These are phyloP conservation scores for Scenedesmus sp. DNA, from an alignment of 163 green algal genomes.

Conservation along the genomic window DNA sequence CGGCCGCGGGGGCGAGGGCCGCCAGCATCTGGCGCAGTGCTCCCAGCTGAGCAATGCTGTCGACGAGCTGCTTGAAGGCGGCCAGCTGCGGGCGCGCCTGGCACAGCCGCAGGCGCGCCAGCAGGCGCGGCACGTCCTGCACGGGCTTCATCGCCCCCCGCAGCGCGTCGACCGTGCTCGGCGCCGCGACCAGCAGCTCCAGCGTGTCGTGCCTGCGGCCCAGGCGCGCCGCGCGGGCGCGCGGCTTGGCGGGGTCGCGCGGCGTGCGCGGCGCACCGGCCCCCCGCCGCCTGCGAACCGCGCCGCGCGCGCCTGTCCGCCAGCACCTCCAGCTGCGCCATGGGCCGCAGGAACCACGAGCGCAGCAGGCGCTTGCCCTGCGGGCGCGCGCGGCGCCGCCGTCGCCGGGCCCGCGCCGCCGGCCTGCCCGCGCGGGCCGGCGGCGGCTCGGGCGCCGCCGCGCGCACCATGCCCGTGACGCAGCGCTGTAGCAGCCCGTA, in stretches of 20 bases:
- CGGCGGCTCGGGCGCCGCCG: too few species aligned
- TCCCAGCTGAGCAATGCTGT: conserved; percentile 49
- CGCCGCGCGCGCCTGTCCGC: too few species aligned
- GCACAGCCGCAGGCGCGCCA: conserved; percentile 56
- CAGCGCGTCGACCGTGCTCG: conserved; percentile 49
- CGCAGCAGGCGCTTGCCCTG: conserved; percentile 75
- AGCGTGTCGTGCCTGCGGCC: conserved; percentile 79
- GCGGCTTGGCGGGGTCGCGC: too few species aligned
- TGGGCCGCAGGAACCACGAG: conserved; percentile 83
- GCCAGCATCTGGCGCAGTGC: conserved; percentile 16
- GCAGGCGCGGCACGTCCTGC: conserved; percentile 65
- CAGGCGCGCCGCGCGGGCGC: too few species aligned
- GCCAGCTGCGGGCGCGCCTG: conserved; percentile 58
- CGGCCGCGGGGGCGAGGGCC: conserved; percentile 15
- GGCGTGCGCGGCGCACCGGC: too few species aligned
- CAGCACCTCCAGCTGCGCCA: conserved; percentile 76
- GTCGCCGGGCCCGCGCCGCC: too few species aligned
- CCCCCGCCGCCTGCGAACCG: too few species aligned
- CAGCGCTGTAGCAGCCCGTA: conserved; percentile 83
- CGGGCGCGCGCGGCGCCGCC: too few species aligned
- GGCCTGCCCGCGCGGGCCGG: too few species aligned
- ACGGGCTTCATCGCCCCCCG: conserved; percentile 51
- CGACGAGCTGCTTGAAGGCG: conserved; percentile 64
- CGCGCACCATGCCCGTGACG: conserved; percentile 65
- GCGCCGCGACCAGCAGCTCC: conserved; percentile 62